These are phyloP conservation scores for Mucor plumbeus DNA, from an alignment of 371 early-diverging fungal genomes.

Conservation along the genomic window DNA sequence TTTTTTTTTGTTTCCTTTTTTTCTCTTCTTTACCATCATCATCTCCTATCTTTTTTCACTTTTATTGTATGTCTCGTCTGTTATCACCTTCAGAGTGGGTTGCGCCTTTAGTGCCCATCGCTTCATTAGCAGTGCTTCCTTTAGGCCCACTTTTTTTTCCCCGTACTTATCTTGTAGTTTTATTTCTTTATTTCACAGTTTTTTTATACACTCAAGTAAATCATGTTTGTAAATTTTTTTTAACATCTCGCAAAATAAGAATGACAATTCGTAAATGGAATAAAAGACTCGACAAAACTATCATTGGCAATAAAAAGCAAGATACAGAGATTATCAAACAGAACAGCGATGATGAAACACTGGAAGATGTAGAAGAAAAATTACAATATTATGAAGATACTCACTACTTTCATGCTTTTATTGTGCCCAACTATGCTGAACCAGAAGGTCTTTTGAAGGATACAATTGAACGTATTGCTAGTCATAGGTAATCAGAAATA, in stretches of 20 bases:
- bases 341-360: conserved; percentile 24
- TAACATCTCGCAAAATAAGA: conserved; percentile 42
- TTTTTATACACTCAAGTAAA: conserved; percentile 51
- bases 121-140: conserved; percentile 41
- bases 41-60: not conserved
- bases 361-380: conserved; percentile 28
- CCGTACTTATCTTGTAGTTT: conserved; percentile 38
- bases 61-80: conserved; percentile 27
- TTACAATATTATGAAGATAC: conserved; percentile 33
- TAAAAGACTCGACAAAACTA: conserved; percentile 8
- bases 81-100: conserved; percentile 51
- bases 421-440: conserved; percentile 69
- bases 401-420: conserved; percentile 51
- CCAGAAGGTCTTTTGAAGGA: conserved; percentile 48
- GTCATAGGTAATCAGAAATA: conserved; percentile 33
- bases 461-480: conserved; percentile 45
- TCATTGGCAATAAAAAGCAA: conserved; percentile 3
- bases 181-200: conserved; percentile 44
- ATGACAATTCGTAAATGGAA: conserved; percentile 43
- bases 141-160: conserved; percentile 52
- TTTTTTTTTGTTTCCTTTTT: not conserved
- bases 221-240: conserved; percentile 49
- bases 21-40: not conserved
- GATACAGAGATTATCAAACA: conserved; percentile 8
- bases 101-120: conserved; percentile 46